Evolutionary conservation across 129 eudicot species (phyloP).

Genomic region (Cynara cardunculus): DNA sequence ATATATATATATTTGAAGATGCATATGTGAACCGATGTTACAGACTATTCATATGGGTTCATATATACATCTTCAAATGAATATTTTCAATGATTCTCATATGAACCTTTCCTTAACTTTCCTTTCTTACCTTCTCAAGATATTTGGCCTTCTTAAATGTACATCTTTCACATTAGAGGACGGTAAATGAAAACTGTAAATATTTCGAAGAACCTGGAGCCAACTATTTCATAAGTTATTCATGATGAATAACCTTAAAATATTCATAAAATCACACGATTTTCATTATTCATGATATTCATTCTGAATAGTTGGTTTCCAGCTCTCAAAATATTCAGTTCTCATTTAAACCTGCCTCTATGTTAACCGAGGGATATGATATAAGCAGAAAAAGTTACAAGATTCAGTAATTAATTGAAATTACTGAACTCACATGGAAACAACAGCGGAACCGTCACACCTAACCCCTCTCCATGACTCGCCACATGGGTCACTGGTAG

Average conservation of each 20-base stretch:
- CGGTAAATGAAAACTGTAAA: not conserved
- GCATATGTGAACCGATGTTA: not conserved
- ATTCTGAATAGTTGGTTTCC: not conserved
- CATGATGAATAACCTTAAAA: not conserved
- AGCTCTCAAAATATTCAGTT: not conserved
- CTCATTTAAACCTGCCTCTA: not conserved
- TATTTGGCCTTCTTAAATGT: not conserved
- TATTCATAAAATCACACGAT: not conserved
- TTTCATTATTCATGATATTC: not conserved
- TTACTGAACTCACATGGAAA: conserved; percentile 63
- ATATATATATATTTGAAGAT: too few relatives aligned
- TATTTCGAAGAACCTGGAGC: not conserved
- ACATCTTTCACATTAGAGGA: not conserved
- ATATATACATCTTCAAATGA: not conserved
- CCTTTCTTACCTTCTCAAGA: not conserved
- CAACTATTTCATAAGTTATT: not conserved
- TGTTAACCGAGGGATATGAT: not conserved
- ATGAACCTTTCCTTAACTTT: not conserved
- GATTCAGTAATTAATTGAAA: conserved; percentile 9
- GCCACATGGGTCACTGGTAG: conserved; percentile 88
- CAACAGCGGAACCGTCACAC: conserved; percentile 76
- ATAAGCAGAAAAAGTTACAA: conserved; percentile 1
- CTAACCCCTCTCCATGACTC: conserved; percentile 94
- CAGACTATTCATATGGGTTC: not conserved
- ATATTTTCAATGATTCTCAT: not conserved